phyloP scores from a whole-genome alignment of 2,329 filamentous ascomycete species.

The Cordyceps tenuipes region DNA sequence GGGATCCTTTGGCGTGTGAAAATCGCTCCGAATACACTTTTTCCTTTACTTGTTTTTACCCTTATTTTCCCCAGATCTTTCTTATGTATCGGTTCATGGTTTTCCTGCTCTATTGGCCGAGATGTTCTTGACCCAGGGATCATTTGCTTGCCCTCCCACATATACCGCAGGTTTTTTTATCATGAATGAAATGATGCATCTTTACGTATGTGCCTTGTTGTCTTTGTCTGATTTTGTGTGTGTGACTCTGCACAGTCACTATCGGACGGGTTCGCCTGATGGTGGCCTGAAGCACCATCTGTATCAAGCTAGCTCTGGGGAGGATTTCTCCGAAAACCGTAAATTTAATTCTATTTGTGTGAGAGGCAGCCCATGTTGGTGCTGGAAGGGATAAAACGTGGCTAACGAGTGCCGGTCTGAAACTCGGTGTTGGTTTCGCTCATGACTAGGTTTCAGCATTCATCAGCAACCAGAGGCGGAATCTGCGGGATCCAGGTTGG shows the following conservation, averaged over 20 bases:
- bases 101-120: conserved; percentile 6
- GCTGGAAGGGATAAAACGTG: not conserved
- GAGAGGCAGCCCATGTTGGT: not conserved
- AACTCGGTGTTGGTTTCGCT: conserved; percentile 3
- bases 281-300: not conserved
- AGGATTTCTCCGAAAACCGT: not conserved
- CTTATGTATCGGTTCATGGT: conserved; percentile 8
- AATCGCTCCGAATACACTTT: not conserved
- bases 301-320: too few relatives aligned
- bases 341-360: not conserved
- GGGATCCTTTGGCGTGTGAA: not conserved
- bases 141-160: not conserved
- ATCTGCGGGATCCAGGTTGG: not conserved
- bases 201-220: not conserved
- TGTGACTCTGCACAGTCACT: not conserved
- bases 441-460: not conserved
- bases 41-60: not conserved
- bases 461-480: not conserved
- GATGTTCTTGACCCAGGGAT: not conserved
- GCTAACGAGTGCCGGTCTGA: not conserved
- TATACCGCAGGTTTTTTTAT: conserved; percentile 10
- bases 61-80: not conserved
- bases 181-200: conserved; percentile 5
- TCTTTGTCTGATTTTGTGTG: not conserved
- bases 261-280: not conserved